Evolutionary conservation across 2,329 filamentous ascomycete genomes (phyloP).

Genomic region (Mycosphaerella sp.): DNA sequence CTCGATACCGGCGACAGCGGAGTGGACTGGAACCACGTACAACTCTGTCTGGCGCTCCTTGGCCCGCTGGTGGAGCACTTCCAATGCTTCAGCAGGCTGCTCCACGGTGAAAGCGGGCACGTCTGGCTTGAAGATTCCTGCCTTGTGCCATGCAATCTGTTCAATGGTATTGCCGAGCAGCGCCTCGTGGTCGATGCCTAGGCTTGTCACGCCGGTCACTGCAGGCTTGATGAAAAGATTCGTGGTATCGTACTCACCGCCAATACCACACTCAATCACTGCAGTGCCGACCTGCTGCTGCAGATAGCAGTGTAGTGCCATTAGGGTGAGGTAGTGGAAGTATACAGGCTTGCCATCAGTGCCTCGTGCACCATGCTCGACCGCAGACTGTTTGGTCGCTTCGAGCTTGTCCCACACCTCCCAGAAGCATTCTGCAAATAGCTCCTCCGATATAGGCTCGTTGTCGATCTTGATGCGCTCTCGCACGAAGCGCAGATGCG

Average conservation of each 20-base stretch:
- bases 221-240: conserved; percentile 71
- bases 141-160: conserved; percentile 88
- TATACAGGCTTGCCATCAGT: conserved; percentile 72
- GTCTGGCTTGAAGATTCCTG: conserved; percentile 71
- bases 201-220: conserved; percentile 66
- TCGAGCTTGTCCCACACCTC: conserved; percentile 71
- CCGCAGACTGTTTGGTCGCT: conserved; percentile 47
- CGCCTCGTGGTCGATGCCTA: conserved; percentile 79
- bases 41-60: conserved; percentile 46
- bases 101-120: conserved; percentile 58
- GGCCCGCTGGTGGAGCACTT: conserved; percentile 53
- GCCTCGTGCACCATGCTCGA: conserved; percentile 44
- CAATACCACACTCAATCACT: conserved; percentile 88
- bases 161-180: conserved; percentile 74
- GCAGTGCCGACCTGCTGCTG: conserved; percentile 68
- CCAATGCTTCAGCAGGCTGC: conserved; percentile 50
- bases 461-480: conserved; percentile 81
- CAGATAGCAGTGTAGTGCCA: conserved; percentile 80
- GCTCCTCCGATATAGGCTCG: conserved; percentile 57
- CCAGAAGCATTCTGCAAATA: conserved; percentile 74
- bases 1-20: conserved; percentile 43
- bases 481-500: conserved; percentile 74
- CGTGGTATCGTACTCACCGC: conserved; percentile 87
- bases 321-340: conserved; percentile 83
- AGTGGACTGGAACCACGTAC: conserved; percentile 46